Evolutionary conservation across 306 rosid genomes (phyloP).

Genomic region (Macrotyloma uniflorum): DNA sequence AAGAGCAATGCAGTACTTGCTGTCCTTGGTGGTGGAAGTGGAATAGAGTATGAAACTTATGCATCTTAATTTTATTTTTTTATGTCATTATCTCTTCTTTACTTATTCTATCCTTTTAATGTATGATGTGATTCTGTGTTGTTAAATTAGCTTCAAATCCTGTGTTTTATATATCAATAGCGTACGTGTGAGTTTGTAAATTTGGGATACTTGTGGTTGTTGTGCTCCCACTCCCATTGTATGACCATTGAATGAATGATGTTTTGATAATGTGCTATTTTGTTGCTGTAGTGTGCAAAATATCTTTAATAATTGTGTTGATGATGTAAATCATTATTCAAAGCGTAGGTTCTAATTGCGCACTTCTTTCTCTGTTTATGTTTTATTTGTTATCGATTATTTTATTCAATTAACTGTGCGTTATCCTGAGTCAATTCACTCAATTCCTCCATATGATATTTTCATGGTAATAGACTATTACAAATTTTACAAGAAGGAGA

Average conservation of each 20-base stretch:
- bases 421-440: not conserved
- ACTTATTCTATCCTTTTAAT: conserved; percentile 10
- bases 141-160: not conserved
- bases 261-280: not conserved
- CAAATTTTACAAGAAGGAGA: not conserved
- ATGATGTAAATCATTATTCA: conserved; percentile 4
- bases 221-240: conserved; percentile 10
- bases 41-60: conserved; percentile 2
- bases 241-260: conserved; percentile 13
- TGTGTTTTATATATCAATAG: conserved; percentile 7
- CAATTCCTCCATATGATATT: not conserved
- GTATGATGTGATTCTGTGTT: not conserved
- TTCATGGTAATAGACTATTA: not conserved
- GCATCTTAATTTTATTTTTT: conserved; percentile 13
- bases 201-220: conserved; percentile 16
- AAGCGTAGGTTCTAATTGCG: not conserved
- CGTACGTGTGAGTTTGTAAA: not conserved
- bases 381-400: not conserved
- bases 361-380: not conserved
- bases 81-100: not conserved
- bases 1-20: too few relatives aligned
- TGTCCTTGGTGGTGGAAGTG: too few relatives aligned
- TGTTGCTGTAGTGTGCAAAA: not conserved
- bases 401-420: not conserved
- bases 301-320: conserved; percentile 4